phyloP scores from a whole-genome alignment of 2,329 filamentous ascomycete species.

The Allantophomopsis lycopodina region DNA sequence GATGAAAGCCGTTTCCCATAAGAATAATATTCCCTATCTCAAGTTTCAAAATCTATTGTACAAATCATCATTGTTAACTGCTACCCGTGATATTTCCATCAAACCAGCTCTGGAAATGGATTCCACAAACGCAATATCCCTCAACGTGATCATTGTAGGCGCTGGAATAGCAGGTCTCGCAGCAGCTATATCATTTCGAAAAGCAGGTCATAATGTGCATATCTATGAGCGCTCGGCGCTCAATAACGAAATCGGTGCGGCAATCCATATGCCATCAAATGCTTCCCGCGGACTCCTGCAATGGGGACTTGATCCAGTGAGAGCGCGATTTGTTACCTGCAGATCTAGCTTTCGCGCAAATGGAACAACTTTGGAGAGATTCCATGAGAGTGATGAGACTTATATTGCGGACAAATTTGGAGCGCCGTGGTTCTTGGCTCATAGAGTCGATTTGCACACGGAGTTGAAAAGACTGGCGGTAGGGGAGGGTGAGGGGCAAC shows the following conservation, averaged over 20 bases:
- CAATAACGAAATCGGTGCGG: slow-evolving; percentile 26
- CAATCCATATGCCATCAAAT: slow-evolving; percentile 25
- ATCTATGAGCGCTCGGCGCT: slow-evolving; percentile 18
- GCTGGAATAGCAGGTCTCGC: slow-evolving; percentile 18
- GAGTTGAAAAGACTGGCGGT: slow-evolving; percentile 19
- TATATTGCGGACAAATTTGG: slow-evolving; percentile 8
- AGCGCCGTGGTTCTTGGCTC: slow-evolving; percentile 11
- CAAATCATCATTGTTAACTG: too few relatives aligned
- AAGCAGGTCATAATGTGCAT: slow-evolving; percentile 13
- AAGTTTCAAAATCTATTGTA: too few relatives aligned
- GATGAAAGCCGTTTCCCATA: too few relatives aligned
- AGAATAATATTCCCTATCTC: too few relatives aligned
- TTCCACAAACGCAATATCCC: slow-evolving; percentile 1
- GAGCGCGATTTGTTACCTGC: slow-evolving; percentile 11
- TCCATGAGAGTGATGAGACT: slow-evolving; percentile 5
- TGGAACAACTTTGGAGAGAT: slow-evolving; percentile 5
- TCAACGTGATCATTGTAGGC: slow-evolving; percentile 14
- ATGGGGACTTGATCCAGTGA: slow-evolving; percentile 20
- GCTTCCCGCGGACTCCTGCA: slow-evolving; percentile 17
- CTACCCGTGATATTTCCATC: too few relatives aligned
- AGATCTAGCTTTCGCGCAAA: slow-evolving; percentile 5
- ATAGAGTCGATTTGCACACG: slow-evolving; percentile 25
- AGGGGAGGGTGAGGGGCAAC: slow-evolving; percentile 8
- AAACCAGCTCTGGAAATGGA: slow-evolving; percentile 15
- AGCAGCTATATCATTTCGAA: slow-evolving; percentile 14